Evolutionary conservation across 352 stramenopile species (phyloP), one percentile per base, ranked within the genome.

Genomic region (Phytophthora cryptogea): DNA sequence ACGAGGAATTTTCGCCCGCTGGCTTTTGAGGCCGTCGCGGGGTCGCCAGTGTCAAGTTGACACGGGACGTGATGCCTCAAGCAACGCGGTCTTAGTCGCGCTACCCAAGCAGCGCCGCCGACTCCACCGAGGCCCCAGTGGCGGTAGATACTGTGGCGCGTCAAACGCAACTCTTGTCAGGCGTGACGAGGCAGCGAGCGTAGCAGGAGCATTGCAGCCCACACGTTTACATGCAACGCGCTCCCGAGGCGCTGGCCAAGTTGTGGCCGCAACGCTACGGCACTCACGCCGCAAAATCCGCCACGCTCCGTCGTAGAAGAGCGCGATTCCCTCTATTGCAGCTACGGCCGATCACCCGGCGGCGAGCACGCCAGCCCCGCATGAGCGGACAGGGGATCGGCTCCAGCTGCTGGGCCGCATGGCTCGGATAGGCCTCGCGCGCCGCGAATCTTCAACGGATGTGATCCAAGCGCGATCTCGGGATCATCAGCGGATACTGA

Each of bases 1-100:
- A 73, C 53, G 40, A 66, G 45, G 60, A 70, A 66, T 68, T 70
- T 73, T 69, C 40, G 23, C 13, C 43, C 59, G 44, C 54, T 66
- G 54, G 54, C 49, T 69, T 46, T n/a, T 14, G 39, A 44, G 51
- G 30, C 57, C 39, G 50, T 68, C 44, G 60, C 54, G 17, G 51
- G 46, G 55, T 68, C 47, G 53, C 44, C 40, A 53, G 40, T 46
- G 17, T 44, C 26, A 58, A 31, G n/a, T 39, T 35, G 13, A 44
- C 9, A 28, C 16, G 39, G 37, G 17, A 5, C n/a, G 16, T 44
- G 31, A 43, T 45, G 30, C 43, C 56, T 68, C 59, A 63, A 68
- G 23, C 39, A 46, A n/a, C 42, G 46, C 51, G 14, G 31, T 20
- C 59, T 59, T 63, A 62, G 59, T 56, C 59, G 51, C 30, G 44